Percentiles rank a stretch among this genome's conserved stretches.
phyloP scores from a whole-genome alignment of 768 basidiomycete genomes.

The Botryobasidium botryosum region DNA sequence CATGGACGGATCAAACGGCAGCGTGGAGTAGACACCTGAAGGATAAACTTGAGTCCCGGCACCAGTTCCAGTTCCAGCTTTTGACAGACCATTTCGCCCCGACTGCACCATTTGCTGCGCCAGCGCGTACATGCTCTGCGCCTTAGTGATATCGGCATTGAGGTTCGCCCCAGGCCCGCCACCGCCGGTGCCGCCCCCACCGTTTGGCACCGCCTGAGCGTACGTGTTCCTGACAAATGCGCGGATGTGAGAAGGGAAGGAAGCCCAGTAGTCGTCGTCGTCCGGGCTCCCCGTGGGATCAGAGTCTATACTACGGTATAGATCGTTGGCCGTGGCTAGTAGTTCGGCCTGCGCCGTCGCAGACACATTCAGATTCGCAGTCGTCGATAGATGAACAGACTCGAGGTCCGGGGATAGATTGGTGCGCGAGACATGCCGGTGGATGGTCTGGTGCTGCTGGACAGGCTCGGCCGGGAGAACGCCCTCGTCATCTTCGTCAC shows the following conservation, averaged over 20 bases:
- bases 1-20: constrained; percentile 36
- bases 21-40: constrained; percentile 15
- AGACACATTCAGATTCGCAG: constrained; percentile 26
- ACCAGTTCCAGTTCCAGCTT: constrained; percentile 10
- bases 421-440: constrained; percentile 12
- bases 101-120: constrained; percentile 48
- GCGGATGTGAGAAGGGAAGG: constrained; percentile 48
- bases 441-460: background rate
- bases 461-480: constrained; percentile 16
- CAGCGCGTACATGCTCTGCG: constrained; percentile 48
- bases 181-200: background rate
- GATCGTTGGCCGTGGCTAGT: constrained; percentile 41
- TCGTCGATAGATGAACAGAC: constrained; percentile 31
- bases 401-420: constrained; percentile 33
- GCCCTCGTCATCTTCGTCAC: constrained; percentile 18
- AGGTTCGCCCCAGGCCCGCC: constrained; percentile 14
- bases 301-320: constrained; percentile 37
- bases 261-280: constrained; percentile 54
- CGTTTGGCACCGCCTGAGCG: constrained; percentile 12
- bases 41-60: constrained; percentile 3
- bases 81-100: constrained; percentile 21
- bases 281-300: constrained; percentile 22
- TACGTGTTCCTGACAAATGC: constrained; percentile 42
- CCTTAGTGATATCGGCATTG: constrained; percentile 26
- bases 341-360: constrained; percentile 39